Evolutionary conservation across 2,329 filamentous ascomycete genomes (phyloP), one percentile per base, ranked within the genome.

Genomic region (Dendryphion nanum): DNA sequence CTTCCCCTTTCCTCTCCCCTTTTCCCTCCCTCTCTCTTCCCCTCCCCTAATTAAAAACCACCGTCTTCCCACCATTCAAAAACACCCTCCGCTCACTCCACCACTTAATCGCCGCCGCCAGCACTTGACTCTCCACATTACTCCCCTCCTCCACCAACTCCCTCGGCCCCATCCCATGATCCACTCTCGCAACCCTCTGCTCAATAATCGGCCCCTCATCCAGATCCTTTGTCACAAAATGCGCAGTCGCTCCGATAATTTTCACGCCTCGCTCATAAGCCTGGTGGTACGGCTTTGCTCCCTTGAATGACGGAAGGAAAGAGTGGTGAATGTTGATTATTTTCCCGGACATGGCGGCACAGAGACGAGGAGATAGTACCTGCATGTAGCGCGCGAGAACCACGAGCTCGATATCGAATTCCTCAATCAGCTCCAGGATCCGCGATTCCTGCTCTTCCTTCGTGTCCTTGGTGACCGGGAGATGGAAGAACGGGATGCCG

Each of bases 241-340:
- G 87, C 4, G 87, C 87, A 2, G 86, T 89, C 17, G 87, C 87
- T 42, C 87, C 87, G 40, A 90, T 89, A 53, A 93, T 91, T 77
- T 93, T 93, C 50, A 93, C 87, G 43, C 87, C 87, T 18, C 86
- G 79, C 47, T 91, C 86, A 61, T 86, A 90, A 6, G 87, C 87
- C 73, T 93, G 87, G 67, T 91, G 87, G 68, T 93, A 93, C 3
- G 87, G 87, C 69, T 88, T 89, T 19, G 87, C 87, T 44, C 87
- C 87, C 76, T 93, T 93, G 79, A 93, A 93, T 7, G 78, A 83
- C 0, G 87, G 87, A 75, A 93, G 66, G 78, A 93, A 93, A 51
- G 79, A 85, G 71, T 93, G 87, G 71, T 93, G 87, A 67, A 93
- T 91, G 71, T 93, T 93, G 83, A 93, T 91, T 70, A 93, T 93